Percentiles rank a stretch among this genome's conserved stretches.
Conservation (phyloP, 495 filamentous ascomycete genomes). For the Oidiodendron maius region DNA sequence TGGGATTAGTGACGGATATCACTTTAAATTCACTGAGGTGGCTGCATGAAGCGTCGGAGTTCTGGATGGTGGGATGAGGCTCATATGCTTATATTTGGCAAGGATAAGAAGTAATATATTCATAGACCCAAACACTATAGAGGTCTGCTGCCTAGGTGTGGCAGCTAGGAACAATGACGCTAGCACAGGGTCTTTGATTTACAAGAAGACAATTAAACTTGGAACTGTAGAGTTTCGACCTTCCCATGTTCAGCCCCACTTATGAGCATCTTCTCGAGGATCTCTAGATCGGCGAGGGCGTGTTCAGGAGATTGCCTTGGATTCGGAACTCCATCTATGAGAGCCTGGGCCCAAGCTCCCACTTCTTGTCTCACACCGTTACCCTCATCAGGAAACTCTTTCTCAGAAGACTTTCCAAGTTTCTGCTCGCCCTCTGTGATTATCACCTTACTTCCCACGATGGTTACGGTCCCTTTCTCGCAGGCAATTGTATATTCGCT, state of each 20-base stretch:
- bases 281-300: conserved; percentile 63
- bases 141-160: too few relatives aligned
- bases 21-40: background rate
- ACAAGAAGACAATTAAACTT: conserved; percentile 14
- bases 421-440: conserved; percentile 35
- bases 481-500: conserved; percentile 46
- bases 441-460: conserved; percentile 28
- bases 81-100: too few relatives aligned
- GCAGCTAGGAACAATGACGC: too few relatives aligned
- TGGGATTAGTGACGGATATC: too few relatives aligned
- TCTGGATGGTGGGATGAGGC: too few relatives aligned
- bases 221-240: conserved; percentile 27
- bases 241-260: conserved; percentile 55
- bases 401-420: conserved; percentile 32
- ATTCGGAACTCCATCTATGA: conserved; percentile 44
- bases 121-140: too few relatives aligned
- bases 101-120: too few relatives aligned
- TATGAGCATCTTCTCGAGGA: conserved; percentile 58
- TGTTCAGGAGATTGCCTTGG: conserved; percentile 55
- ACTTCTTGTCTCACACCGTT: conserved; percentile 62
- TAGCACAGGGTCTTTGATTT: too few relatives aligned
- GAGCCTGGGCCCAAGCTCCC: conserved; percentile 54
- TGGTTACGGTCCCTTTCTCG: conserved; percentile 48
- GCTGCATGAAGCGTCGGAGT: background rate
- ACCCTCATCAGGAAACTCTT: conserved; percentile 49